A percentile compares a stretch with the other conserved stretches of the same genome.
Conservation (phyloP, 306 rosid genomes). For the Trichosanthes truncata region DNA sequence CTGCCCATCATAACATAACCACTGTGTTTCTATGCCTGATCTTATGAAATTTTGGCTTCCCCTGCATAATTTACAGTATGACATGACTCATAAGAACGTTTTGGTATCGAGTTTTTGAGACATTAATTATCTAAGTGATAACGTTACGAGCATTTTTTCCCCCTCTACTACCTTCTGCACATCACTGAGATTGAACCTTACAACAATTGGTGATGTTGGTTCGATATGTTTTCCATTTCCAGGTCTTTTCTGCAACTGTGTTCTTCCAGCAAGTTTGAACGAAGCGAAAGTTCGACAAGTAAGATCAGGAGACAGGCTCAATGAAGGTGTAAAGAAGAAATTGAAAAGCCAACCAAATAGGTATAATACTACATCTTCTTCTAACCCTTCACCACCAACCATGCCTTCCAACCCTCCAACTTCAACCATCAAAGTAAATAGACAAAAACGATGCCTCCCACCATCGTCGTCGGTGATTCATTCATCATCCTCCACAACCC, state of each 20-base stretch:
- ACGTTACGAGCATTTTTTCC: neutral
- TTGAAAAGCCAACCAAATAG: constrained; percentile 48
- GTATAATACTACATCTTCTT: constrained; percentile 20
- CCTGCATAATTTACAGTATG: neutral
- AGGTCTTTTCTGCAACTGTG: constrained; percentile 95
- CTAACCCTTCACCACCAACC: constrained; percentile 11
- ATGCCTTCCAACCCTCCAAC: constrained; percentile 4
- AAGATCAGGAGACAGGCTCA: constrained; percentile 28
- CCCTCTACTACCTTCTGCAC: neutral
- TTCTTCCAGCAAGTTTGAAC: constrained; percentile 83
- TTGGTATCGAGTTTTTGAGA: neutral
- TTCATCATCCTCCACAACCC: constrained; percentile 36
- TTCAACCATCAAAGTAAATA: constrained; percentile 15
- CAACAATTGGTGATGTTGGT: neutral
- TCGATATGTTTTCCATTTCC: neutral
- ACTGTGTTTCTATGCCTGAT: neutral
- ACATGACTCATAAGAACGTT: neutral
- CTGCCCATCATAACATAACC: neutral
- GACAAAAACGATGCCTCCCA: constrained; percentile 47
- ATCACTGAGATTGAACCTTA: neutral
- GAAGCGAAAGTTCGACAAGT: constrained; percentile 62
- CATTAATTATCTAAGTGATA: neutral
- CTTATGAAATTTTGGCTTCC: neutral
- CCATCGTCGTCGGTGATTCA: constrained; percentile 37
- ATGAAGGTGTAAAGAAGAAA: constrained; percentile 54